Evolutionary conservation across 306 rosid species (phyloP).

Genomic region (Geum urbanum): DNA sequence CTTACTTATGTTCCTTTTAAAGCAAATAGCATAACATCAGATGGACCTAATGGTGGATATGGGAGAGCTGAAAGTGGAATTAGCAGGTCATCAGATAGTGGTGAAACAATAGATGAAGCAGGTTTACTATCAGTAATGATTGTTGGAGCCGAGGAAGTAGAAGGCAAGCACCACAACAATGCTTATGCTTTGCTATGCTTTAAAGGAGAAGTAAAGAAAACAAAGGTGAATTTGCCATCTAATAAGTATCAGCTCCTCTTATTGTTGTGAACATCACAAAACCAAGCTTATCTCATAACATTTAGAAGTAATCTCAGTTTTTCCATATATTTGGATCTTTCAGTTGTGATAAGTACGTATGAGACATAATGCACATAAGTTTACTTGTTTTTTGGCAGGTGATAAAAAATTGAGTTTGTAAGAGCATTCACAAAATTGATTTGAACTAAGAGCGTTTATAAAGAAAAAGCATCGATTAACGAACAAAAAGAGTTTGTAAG

Average conservation of each 20-base stretch:
- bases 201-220: conserved; percentile 69
- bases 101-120: conserved; percentile 48
- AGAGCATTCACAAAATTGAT: too few relatives aligned
- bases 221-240: conserved; percentile 50
- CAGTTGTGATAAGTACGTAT: neutral
- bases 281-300: neutral
- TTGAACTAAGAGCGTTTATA: too few relatives aligned
- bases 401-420: too few relatives aligned
- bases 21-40: conserved; percentile 51
- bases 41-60: conserved; percentile 29
- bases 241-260: neutral
- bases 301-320: neutral
- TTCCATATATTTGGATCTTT: neutral
- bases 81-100: conserved; percentile 30
- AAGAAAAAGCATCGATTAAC: too few relatives aligned
- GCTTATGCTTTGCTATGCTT: conserved; percentile 65
- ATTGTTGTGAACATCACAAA: neutral
- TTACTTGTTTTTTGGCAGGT: conserved; percentile 35
- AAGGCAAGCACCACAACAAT: conserved; percentile 76
- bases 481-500: too few relatives aligned
- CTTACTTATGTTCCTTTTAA: conserved; percentile 70
- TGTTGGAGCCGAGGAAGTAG: conserved; percentile 74
- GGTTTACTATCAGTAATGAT: conserved; percentile 70
- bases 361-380: neutral
- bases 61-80: conserved; percentile 40